Percentiles rank a stretch among this genome's conserved stretches.
Conservation (phyloP, 2,329 filamentous ascomycete genomes). For the Daldinia sp. region DNA sequence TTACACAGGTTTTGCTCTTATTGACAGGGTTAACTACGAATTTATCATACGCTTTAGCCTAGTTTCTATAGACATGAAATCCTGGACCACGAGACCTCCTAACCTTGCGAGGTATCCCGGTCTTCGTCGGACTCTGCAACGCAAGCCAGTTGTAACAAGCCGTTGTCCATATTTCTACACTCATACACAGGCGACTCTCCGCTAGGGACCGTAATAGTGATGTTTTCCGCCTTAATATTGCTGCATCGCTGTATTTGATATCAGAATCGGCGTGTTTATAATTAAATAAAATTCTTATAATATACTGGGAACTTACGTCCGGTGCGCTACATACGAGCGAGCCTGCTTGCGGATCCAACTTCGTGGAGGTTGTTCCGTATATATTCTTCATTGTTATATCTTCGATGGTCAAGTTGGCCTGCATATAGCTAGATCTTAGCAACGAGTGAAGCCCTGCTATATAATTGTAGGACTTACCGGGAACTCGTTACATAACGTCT, state of each 20-base stretch:
- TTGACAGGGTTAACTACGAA: too few relatives aligned
- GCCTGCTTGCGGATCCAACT: slow-evolving; percentile 34
- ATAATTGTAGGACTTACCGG: slow-evolving; percentile 30
- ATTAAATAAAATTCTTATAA: too few relatives aligned
- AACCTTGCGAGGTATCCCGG: slow-evolving; percentile 25
- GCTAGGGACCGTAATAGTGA: slow-evolving; percentile 32
- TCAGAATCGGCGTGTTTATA: neutral
- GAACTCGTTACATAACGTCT: slow-evolving; percentile 50
- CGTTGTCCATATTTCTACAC: slow-evolving; percentile 33
- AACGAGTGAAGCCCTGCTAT: neutral
- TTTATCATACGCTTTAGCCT: too few relatives aligned
- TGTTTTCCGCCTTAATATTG: slow-evolving; percentile 33
- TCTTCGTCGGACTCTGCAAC: slow-evolving; percentile 18
- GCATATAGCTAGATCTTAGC: neutral
- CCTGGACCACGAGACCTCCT: neutral
- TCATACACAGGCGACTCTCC: slow-evolving; percentile 32
- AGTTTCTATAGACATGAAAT: too few relatives aligned
- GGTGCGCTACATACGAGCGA: slow-evolving; percentile 35
- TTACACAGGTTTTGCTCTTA: too few relatives aligned
- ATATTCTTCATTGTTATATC: slow-evolving; percentile 38
- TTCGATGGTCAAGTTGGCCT: slow-evolving; percentile 37
- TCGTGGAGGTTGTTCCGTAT: slow-evolving; percentile 30
- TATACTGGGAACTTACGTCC: slow-evolving; percentile 29
- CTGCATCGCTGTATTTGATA: slow-evolving; percentile 23
- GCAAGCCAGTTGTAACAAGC: slow-evolving; percentile 29